Evolutionary conservation across 1,284 basidiomycete genomes (phyloP), one percentile per base, ranked within the genome.

Genomic region (Marasmius fiardii): DNA sequence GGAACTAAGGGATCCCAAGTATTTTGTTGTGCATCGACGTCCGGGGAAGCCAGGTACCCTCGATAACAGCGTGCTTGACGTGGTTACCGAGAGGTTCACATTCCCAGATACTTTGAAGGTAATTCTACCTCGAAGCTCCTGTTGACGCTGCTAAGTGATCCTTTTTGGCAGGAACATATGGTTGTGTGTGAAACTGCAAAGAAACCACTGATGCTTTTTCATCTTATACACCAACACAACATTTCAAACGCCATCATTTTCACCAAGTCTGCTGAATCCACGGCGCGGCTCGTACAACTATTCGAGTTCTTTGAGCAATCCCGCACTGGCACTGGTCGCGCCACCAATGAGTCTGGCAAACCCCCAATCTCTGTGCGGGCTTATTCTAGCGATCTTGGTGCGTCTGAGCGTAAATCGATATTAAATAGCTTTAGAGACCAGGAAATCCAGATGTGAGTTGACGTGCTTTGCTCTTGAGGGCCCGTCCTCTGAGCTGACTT

Each of bases 191-290:
- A 89, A 44, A 75, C 93, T 0, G 78, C 85, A 0, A 78, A 89
- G 61, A 99, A 99, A 71, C 95, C 96, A 1, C 81, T 99, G 12
- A 79, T 93, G 58, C 82, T 99, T 45, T 88, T 98, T 68, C 81
- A 97, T 65, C 85, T 99, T 37, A 76, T 98, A 2, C 87, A 90
- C 65, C 66, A 71, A 4, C 76, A 75, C 45, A 66, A 72, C 12
- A 76, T 94, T 18, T 77, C 71, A 11, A 90, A 90, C 58, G 91
- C 90, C 0, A 78, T 99, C 21, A 88, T 96, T 50, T 99, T 99
- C 74, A 97, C 95, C 8, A 99, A 98, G 71, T 94, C 91, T 0
- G 90, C 97, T 11, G 95, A 98, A 66, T 93, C 92, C 0, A 93
- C 95, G 0, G 75, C 80, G 1, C 81, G 96, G 11, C 83, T 99